Evolutionary conservation across 352 stramenopile genomes (phyloP).

Genomic region (Globisporangium iwayamae): DNA sequence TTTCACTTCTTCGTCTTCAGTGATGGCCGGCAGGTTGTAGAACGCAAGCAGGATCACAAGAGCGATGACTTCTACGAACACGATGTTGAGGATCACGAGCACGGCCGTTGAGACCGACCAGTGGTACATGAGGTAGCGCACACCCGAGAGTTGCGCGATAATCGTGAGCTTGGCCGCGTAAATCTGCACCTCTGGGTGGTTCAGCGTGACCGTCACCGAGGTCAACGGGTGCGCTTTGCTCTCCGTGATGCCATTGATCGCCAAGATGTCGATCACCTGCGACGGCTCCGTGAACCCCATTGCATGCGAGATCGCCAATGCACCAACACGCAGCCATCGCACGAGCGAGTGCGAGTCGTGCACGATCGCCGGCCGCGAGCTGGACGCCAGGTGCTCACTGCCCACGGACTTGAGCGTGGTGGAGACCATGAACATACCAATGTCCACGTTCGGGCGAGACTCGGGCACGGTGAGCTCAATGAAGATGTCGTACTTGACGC

Average conservation of each 20-base stretch:
- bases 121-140: constrained; percentile 87
- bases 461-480: constrained; percentile 70
- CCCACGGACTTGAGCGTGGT: constrained; percentile 39
- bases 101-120: constrained; percentile 70
- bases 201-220: constrained; percentile 47
- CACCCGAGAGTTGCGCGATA: constrained; percentile 74
- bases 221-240: constrained; percentile 47
- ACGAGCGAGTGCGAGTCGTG: constrained; percentile 59
- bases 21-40: constrained; percentile 46
- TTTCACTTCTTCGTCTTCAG: constrained; percentile 8
- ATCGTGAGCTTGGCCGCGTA: constrained; percentile 75
- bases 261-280: constrained; percentile 47
- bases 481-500: constrained; percentile 77
- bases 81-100: constrained; percentile 76
- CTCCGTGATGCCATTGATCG: constrained; percentile 72
- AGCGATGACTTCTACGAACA: constrained; percentile 61
- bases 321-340: constrained; percentile 35
- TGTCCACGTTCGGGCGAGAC: constrained; percentile 51
- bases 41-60: constrained; percentile 66
- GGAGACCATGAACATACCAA: constrained; percentile 78
- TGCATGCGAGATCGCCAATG: constrained; percentile 54
- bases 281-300: constrained; percentile 53
- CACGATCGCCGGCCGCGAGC: constrained; percentile 55
- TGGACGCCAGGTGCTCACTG: constrained; percentile 35
- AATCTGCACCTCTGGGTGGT: constrained; percentile 67